Evolutionary conservation across 1,284 basidiomycete species (phyloP), one percentile per base, ranked within the genome.

Genomic region (Ustanciosporium gigantosporum): DNA sequence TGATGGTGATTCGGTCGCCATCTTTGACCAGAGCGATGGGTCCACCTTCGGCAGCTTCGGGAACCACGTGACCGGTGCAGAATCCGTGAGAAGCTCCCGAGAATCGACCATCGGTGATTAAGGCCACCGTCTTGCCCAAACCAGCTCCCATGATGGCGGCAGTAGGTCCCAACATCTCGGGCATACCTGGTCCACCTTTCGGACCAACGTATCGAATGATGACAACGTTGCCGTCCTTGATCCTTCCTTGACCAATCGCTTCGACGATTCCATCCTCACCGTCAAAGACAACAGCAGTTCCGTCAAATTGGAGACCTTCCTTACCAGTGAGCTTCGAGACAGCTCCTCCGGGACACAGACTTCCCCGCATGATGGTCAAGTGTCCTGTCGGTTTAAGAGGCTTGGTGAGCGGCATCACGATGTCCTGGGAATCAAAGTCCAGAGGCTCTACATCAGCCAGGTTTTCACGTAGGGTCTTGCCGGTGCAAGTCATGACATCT

Each of bases 311-410:
- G 38, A 87, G 79, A 4, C 94, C 94, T 80, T 98, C 94, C 79
- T 96, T 95, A 19, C 94, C 93, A 9, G 94, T 97, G 61, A 97
- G 83, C 81, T 98, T 98, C 41, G 91, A 90, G 11, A 98, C 93
- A 27, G 92, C 90, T 5, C 89, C 64, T 25, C 89, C 89, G 9
- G 91, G 90, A 1, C 91, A 90, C n/a, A 94, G 83, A 77, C 91
- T 92, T 31, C 91, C 91, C 45, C 87, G 85, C 69, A 97, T 82
- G 76, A 97, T 95, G 21, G 88, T 89, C 66, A 94, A 84, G 75
- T 94, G 91, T 16, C 91, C 91, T 5, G 87, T 90, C 40, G 82
- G 76, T 79, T 94, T 94, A 79, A 94, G 89, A n/a, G 91, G 90
- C 23, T 86, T 86, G 57, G 86, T 82, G 29, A 94, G 81, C 4